Conservation (phyloP, 345 rosid genomes). For the Bruguiera parviflora region DNA sequence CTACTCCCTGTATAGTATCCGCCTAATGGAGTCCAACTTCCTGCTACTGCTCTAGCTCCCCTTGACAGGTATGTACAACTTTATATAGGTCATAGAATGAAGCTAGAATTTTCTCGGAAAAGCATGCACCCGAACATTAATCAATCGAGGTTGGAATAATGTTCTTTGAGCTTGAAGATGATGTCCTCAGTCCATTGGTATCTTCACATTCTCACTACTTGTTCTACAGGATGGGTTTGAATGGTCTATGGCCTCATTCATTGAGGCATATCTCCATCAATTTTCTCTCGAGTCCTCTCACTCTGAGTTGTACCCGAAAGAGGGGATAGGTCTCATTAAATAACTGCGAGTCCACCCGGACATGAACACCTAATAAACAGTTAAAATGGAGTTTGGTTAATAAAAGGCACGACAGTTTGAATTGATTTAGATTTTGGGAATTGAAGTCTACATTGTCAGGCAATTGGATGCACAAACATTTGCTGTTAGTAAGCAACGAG, state of each 20-base stretch:
- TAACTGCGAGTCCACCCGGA: constrained; percentile 16
- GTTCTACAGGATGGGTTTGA: constrained; percentile 8
- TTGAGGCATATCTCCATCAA: constrained; percentile 14
- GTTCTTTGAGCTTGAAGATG: no score
- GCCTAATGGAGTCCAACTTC: not conserved
- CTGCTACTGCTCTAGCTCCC: constrained; percentile 2
- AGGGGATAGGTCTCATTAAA: constrained; percentile 22
- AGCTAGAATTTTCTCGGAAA: not conserved
- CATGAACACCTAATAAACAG: constrained; percentile 30
- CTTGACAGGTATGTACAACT: not conserved
- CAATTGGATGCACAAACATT: not conserved
- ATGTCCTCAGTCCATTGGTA: no score
- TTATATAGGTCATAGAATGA: constrained; percentile 1
- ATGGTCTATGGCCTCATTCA: constrained; percentile 10
- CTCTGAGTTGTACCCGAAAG: constrained; percentile 29
- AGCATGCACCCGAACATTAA: no score
- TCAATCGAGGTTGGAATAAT: no score
- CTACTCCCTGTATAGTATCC: no score
- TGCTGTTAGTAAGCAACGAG: no score
- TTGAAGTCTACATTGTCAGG: not conserved
- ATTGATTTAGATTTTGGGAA: constrained; percentile 3
- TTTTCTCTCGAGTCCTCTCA: constrained; percentile 28
- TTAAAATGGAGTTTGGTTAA: constrained; percentile 15
- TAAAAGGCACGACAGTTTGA: not conserved
- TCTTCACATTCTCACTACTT: constrained; percentile 1